Conservation (phyloP, 306 rosid genomes). For the Alnus glutinosa region DNA sequence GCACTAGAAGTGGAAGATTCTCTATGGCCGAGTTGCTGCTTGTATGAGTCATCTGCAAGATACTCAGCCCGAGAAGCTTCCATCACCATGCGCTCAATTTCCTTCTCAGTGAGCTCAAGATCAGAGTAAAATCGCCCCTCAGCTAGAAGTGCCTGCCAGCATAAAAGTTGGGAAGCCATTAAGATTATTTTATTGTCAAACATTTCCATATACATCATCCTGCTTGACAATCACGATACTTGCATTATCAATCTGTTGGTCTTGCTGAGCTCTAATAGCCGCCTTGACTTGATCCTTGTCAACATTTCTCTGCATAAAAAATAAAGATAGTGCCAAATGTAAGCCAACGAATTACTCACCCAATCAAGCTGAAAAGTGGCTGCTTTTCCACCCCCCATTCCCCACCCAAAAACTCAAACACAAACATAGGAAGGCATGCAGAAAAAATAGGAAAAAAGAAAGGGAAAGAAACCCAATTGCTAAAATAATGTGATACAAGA, state of each 20-base stretch:
- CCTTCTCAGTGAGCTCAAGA: constrained; percentile 95
- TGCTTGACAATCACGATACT: constrained; percentile 34
- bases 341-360: constrained; percentile 7
- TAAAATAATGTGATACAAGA: neutral
- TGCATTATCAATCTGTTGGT: constrained; percentile 84
- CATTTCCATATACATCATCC: neutral
- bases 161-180: neutral
- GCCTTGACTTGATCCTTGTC: constrained; percentile 95
- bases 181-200: constrained; percentile 7
- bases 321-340: constrained; percentile 24
- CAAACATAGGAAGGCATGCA: neutral
- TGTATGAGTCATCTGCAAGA: constrained; percentile 51
- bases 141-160: constrained; percentile 84
- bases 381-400: neutral
- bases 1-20: constrained; percentile 80
- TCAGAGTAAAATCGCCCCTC: constrained; percentile 97
- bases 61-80: constrained; percentile 90
- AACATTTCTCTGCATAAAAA: constrained; percentile 66
- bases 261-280: constrained; percentile 92
- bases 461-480: neutral
- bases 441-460: neutral
- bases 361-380: neutral
- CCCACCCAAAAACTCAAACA: neutral
- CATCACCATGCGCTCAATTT: constrained; percentile 87
- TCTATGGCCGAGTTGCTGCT: constrained; percentile 53